Evolutionary conservation across 2,329 filamentous ascomycete species (phyloP), one percentile per base, ranked within the genome.

Genomic region (Trichophyton benhamiae): DNA sequence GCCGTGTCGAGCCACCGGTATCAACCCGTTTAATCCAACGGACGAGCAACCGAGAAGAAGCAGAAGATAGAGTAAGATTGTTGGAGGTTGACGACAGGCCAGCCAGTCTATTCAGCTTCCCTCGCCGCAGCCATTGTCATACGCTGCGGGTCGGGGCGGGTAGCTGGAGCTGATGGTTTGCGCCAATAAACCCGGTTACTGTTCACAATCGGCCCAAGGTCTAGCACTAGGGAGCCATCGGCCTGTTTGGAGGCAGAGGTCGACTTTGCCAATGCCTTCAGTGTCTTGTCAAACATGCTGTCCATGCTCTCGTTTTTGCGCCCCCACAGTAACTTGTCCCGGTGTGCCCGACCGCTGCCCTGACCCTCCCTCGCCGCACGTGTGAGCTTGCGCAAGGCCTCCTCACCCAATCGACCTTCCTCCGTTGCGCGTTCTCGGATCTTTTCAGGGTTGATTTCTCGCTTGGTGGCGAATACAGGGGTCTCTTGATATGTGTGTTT

Each of bases 381-480:
- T 3, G 79, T 77, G 68, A 87, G 74, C 67, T 83, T 85, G 57
- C 84, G 76, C 64, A 87, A 71, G 20, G 84, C 84, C 67, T 86
- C 82, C 69, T 87, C 85, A 6, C 84, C 85, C 63, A 84, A 71
- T 53, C 85, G 79, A 13, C 84, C 84, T 68, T 87, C 85, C 67
- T 86, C 80, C 2, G 83, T 86, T 3, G 84, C 84, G 62, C 80
- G 78, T 68, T 87, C 85, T 42, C 83, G 74, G 55, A 86, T 82
- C 65, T 78, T 79, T 42, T 82, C 76, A 2, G 83, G 79, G 65
- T 87, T 83, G 38, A 76, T 80, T 64, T 86, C 83, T 63, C 84
- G 78, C 44, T 80, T 72, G 0, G 80, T 79, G 3, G 42, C 57
- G 64, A 79, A 85, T 3, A 86, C 80, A 0, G 82, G 76, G 1